Conservation (phyloP, 306 rosid species). For the Inga leiocalycina region DNA sequence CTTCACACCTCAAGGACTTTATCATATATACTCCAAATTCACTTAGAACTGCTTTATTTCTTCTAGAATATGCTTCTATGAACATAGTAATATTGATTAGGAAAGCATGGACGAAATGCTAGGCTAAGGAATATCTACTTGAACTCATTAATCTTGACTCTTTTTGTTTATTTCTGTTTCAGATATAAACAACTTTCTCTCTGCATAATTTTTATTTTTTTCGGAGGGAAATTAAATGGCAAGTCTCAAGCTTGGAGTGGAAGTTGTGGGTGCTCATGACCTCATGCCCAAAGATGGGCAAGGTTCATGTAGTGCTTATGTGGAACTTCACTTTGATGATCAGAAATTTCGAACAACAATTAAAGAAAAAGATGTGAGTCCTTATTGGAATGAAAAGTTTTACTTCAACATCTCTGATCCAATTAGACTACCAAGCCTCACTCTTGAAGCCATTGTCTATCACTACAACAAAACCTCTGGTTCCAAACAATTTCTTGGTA, state of each 20-base stretch:
- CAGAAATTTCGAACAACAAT: constrained; percentile 72
- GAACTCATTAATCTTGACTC: constrained; percentile 1
- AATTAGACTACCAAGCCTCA: constrained; percentile 47
- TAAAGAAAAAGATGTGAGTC: constrained; percentile 75
- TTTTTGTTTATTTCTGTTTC: constrained; percentile 28
- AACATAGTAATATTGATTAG: constrained; percentile 2
- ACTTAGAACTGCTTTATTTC: neutral
- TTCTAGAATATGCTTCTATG: constrained; percentile 2
- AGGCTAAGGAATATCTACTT: neutral
- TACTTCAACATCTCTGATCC: constrained; percentile 87
- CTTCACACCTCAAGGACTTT: neutral
- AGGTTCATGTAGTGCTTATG: constrained; percentile 66
- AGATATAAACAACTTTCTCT: constrained; percentile 33
- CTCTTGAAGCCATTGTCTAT: constrained; percentile 66
- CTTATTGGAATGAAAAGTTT: constrained; percentile 84
- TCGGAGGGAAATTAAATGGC: constrained; percentile 49
- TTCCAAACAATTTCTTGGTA: constrained; percentile 62
- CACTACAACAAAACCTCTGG: constrained; percentile 46
- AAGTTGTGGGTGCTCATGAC: constrained; percentile 81
- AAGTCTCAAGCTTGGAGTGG: constrained; percentile 75
- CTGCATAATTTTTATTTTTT: neutral
- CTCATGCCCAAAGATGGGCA: constrained; percentile 83
- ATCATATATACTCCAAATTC: neutral
- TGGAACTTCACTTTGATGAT: constrained; percentile 83
- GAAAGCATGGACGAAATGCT: neutral